A percentile compares a stretch with the other conserved stretches of the same genome.
Evolutionary conservation across 176 grass and related monocot species (phyloP).

Genomic region (Canna indica): DNA sequence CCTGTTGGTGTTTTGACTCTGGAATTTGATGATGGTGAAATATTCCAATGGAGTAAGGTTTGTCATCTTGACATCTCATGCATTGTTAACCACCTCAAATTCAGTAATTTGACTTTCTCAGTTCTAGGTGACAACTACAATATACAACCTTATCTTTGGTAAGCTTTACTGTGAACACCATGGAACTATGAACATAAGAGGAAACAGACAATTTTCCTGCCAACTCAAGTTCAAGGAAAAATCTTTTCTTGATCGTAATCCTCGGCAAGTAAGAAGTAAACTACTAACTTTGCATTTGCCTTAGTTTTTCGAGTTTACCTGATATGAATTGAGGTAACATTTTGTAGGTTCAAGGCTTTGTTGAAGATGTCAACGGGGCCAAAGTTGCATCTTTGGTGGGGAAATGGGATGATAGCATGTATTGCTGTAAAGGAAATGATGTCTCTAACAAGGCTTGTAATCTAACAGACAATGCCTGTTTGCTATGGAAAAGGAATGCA

Average conservation of each 20-base stretch:
- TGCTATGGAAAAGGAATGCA: constrained; percentile 81
- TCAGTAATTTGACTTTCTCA: neutral
- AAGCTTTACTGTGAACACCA: constrained; percentile 89
- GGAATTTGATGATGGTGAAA: constrained; percentile 96
- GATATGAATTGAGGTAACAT: neutral
- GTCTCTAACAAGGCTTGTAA: constrained; percentile 43
- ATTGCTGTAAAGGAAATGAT: constrained; percentile 35
- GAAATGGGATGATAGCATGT: constrained; percentile 78
- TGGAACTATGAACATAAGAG: constrained; percentile 87
- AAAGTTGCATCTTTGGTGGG: constrained; percentile 66
- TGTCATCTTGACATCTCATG: constrained; percentile 2
- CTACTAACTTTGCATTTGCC: neutral
- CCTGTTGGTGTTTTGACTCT: constrained; percentile 82
- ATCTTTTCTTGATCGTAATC: constrained; percentile 79
- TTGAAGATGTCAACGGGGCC: constrained; percentile 52
- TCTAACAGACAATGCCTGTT: constrained; percentile 33
- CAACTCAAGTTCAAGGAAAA: constrained; percentile 95
- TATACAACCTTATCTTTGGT: constrained; percentile 91
- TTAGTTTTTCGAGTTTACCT: constrained; percentile 1
- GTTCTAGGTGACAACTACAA: constrained; percentile 83
- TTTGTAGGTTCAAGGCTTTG: constrained; percentile 72
- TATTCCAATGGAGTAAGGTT: constrained; percentile 90
- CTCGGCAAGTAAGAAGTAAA: constrained; percentile 56
- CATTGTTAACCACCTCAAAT: neutral
- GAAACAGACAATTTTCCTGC: constrained; percentile 63